Percentiles rank a stretch among this genome's conserved stretches.
Evolutionary conservation across 2,329 filamentous ascomycete genomes (phyloP).

Genomic region (Elsinoe arachidis): DNA sequence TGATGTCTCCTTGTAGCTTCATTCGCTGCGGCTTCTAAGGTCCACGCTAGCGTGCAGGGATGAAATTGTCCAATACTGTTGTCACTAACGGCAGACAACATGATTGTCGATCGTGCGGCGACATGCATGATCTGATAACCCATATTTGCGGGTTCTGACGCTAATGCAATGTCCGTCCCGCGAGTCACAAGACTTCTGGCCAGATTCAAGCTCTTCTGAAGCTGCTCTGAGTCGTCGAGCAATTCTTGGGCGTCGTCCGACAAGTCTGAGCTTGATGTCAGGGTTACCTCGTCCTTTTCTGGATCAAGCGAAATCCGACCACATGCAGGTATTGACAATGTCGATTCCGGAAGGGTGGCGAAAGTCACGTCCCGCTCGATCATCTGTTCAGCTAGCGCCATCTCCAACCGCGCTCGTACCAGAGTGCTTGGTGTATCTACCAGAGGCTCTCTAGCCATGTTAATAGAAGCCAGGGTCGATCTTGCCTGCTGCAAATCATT

Average conservation of each 20-base stretch:
- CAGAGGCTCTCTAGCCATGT: not conserved
- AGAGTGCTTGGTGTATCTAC: not conserved
- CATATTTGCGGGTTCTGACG: not conserved
- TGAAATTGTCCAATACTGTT: not conserved
- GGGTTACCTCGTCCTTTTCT: not conserved
- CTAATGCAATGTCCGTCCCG: not conserved
- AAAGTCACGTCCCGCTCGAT: conserved; percentile 50
- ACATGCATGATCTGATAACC: not conserved
- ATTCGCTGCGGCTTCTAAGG: not conserved
- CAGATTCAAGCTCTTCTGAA: not conserved
- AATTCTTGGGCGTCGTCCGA: too few relatives aligned
- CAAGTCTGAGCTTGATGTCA: not conserved
- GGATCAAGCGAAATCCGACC: not conserved
- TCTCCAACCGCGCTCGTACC: not conserved
- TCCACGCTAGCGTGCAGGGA: conserved; percentile 1
- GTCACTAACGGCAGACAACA: not conserved
- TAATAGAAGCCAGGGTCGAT: not conserved
- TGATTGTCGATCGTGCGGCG: not conserved
- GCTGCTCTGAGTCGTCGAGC: too few relatives aligned
- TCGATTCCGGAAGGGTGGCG: conserved; percentile 85
- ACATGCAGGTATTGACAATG: conserved; percentile 59
- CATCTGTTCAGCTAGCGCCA: conserved; percentile 6
- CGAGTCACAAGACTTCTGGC: not conserved
- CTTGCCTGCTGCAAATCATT: conserved; percentile 1
- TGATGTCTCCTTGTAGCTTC: conserved; percentile 1